Base-by-base conservation (phyloP, 225 moss, liverwort and hornwort genomes). In the Asterella californica region DNA sequence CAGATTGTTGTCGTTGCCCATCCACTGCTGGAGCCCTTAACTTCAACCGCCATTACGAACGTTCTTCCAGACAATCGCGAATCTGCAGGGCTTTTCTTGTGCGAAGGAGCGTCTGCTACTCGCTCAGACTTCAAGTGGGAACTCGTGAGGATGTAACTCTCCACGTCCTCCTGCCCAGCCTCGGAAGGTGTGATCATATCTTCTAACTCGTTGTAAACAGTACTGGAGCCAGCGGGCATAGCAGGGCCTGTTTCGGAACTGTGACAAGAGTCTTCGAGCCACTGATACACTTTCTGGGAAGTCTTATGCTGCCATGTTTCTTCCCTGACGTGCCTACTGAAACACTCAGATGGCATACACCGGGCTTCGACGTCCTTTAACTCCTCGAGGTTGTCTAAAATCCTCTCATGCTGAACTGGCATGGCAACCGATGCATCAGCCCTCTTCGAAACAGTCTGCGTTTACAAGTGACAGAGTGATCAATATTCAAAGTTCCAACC, bases 281-380 rank as follows among this genome's bases (percentile, higher is more conserved):
- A 75, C 57, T 75, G 75, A 59, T 33, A 33, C 33, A 75, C 75
- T 75, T 75, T 75, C 22, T 75, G 57, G 37, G 54, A 34, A 57
- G 33, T 36, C 49, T 74, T 29, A 50, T 32, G 49, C 32, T 57
- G 33, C 75, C 75, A 37, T n/a, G 50, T 52, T 30, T 27, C 73
- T 52, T 53, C 52, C 9, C 25, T 52, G 2, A 15, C 29, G 14
- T 42, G 50, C 73, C 50, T 73, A 15, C 18, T 12, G 14, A 29
- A 9, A 48, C 47, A 49, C 9, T 27, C 50, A 52, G 73, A 73
- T 0, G 30, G 73, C 22, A 50, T 25, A 30, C 29, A 73, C 14
- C 52, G 49, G 2, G 73, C 50, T 59, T 75, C 75, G 0, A 24
- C 24, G 24, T 37, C 19, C n/a, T 47, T 52, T 10, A 74, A 52